Evolutionary conservation across 2,329 filamentous ascomycete species (phyloP).

Genomic region (Colletotrichum siamense): DNA sequence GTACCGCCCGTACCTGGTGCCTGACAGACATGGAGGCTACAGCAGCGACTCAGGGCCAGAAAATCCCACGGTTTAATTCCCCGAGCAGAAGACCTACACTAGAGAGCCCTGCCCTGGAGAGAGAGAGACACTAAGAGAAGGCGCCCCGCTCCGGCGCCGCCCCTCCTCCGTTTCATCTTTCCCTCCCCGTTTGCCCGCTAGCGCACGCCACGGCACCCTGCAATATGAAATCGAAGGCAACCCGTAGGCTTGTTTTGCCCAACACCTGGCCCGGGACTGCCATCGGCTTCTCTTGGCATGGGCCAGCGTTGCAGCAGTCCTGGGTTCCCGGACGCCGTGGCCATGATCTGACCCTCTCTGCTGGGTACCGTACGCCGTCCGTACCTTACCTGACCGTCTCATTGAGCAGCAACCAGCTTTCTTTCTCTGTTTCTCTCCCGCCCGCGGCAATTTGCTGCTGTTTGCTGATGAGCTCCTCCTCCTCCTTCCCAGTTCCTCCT

Average conservation of each 20-base stretch:
- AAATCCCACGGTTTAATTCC: neutral
- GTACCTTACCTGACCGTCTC: neutral
- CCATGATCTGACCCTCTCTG: neutral
- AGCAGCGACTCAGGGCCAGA: neutral
- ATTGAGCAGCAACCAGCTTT: neutral
- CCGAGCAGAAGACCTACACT: neutral
- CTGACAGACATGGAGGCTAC: neutral
- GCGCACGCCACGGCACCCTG: slow-evolving; percentile 20
- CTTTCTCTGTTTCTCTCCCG: neutral
- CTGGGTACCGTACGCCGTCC: neutral
- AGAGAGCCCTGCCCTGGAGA: neutral
- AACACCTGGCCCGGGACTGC: neutral
- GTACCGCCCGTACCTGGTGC: neutral
- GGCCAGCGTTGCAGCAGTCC: neutral
- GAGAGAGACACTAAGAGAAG: no score
- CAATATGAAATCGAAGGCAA: slow-evolving; percentile 3
- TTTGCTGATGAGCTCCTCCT: neutral
- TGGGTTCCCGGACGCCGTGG: neutral
- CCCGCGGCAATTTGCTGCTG: neutral
- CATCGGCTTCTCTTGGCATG: neutral
- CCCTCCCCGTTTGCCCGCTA: slow-evolving; percentile 15
- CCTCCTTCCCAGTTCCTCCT: neutral
- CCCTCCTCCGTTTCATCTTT: slow-evolving; percentile 18
- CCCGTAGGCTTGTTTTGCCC: neutral
- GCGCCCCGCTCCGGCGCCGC: neutral